phyloP scores from a whole-genome alignment of 2,329 filamentous ascomycete genomes.

The Periglandula ipomoeae region DNA sequence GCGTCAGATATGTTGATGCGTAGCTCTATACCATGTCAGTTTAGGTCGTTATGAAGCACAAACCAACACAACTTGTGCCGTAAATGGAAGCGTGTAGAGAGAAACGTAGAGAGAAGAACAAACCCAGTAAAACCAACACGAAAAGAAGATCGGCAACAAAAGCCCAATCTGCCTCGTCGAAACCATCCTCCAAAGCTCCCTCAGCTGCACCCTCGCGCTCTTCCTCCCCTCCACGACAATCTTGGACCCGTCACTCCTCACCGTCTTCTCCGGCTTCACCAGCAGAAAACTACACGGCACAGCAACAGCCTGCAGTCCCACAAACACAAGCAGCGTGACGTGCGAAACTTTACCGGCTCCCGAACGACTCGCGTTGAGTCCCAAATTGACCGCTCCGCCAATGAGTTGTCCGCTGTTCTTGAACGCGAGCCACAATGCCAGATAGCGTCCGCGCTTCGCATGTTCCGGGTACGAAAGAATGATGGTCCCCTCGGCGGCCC shows the following conservation, averaged over 20 bases:
- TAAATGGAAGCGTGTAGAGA: background rate
- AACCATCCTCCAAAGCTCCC: too few species aligned
- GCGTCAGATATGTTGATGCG: too few species aligned
- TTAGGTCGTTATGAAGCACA: too few species aligned
- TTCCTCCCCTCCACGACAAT: too few species aligned
- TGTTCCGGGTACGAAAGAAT: conserved; percentile 65
- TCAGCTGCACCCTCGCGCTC: too few species aligned
- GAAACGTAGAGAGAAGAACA: background rate
- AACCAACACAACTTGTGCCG: background rate
- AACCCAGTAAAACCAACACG: conserved; percentile 58
- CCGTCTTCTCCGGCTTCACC: conserved; percentile 50
- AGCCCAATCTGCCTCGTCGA: too few species aligned
- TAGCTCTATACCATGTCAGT: background rate
- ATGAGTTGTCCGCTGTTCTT: conserved; percentile 57
- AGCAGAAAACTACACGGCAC: conserved; percentile 57
- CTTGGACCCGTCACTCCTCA: conserved; percentile 54
- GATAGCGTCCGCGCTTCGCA: conserved; percentile 52
- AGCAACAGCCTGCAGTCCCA: conserved; percentile 56
- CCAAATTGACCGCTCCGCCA: conserved; percentile 63
- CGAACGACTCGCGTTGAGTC: conserved; percentile 49
- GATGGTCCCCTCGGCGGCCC: conserved; percentile 67
- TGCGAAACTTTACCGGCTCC: conserved; percentile 59
- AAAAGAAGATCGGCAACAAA: conserved; percentile 51
- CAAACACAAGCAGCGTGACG: conserved; percentile 60
- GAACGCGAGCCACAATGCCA: conserved; percentile 59